Conservation (phyloP, 1,284 basidiomycete genomes). For the Lignosus rhinocerotis region DNA sequence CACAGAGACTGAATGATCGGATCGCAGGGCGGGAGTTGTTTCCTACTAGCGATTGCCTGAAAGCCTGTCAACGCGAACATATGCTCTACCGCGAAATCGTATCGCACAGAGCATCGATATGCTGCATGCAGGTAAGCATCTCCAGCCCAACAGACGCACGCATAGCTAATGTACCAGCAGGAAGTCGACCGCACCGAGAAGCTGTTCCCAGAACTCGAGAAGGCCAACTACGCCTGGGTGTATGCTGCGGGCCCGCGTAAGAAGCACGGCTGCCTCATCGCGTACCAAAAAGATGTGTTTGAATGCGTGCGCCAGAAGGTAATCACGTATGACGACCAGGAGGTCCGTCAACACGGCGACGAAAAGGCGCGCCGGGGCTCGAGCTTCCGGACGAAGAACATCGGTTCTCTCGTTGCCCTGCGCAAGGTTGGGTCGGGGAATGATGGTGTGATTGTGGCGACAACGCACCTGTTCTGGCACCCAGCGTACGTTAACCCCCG, state of each 20-base stretch:
- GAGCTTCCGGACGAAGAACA: slow-evolving; percentile 81
- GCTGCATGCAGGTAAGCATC: slow-evolving; percentile 71
- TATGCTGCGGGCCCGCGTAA: slow-evolving; percentile 72
- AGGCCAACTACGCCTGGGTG: slow-evolving; percentile 58
- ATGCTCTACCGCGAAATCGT: slow-evolving; percentile 78
- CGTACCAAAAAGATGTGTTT: slow-evolving; percentile 61
- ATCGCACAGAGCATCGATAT: slow-evolving; percentile 67
- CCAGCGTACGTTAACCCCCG: slow-evolving; percentile 58
- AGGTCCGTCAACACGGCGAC: slow-evolving; percentile 42
- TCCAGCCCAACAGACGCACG: neutral
- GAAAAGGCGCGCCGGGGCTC: slow-evolving; percentile 49
- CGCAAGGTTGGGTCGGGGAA: slow-evolving; percentile 40
- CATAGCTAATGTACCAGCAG: slow-evolving; percentile 37
- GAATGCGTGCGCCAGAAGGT: slow-evolving; percentile 43
- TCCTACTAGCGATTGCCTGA: slow-evolving; percentile 81
- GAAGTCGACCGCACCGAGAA: slow-evolving; percentile 77
- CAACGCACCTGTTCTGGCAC: slow-evolving; percentile 94
- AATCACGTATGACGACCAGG: slow-evolving; percentile 70
- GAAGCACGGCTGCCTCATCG: slow-evolving; percentile 82
- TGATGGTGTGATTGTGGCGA: slow-evolving; percentile 71
- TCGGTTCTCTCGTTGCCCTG: slow-evolving; percentile 76
- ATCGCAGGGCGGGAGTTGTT: slow-evolving; percentile 78
- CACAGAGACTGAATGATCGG: neutral
- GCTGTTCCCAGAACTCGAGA: slow-evolving; percentile 58
- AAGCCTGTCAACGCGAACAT: slow-evolving; percentile 67